phyloP scores from a whole-genome alignment of 768 basidiomycete species.

The Russula dissimulans region DNA sequence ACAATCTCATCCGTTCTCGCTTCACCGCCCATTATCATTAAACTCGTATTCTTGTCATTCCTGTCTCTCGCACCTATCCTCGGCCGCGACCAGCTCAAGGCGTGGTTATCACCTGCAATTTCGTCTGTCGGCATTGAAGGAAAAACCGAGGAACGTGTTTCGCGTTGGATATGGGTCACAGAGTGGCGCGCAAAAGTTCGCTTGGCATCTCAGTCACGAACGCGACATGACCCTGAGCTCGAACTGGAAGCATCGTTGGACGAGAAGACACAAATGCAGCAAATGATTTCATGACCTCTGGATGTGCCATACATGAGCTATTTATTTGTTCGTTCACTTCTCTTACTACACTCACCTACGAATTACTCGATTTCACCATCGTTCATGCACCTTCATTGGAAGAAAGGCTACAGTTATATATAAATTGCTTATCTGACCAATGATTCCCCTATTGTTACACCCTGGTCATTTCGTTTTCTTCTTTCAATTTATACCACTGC shows the following conservation, averaged over 20 bases:
- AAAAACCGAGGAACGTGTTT: slow-evolving; percentile 32
- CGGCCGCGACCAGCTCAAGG: slow-evolving; percentile 55
- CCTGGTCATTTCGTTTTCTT: slow-evolving; percentile 2
- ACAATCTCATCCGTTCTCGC: slow-evolving; percentile 79
- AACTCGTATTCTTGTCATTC: slow-evolving; percentile 74
- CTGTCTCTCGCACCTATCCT: slow-evolving; percentile 84
- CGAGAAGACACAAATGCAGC: slow-evolving; percentile 11
- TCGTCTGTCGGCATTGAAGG: slow-evolving; percentile 5
- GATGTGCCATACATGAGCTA: background rate
- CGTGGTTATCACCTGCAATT: slow-evolving; percentile 37
- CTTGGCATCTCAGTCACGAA: slow-evolving; percentile 41
- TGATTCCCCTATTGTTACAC: slow-evolving; percentile 12
- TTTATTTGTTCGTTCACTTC: slow-evolving; percentile 11
- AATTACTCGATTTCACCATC: slow-evolving; percentile 4
- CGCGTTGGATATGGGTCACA: slow-evolving; percentile 56
- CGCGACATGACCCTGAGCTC: slow-evolving; percentile 25
- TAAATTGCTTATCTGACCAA: slow-evolving; percentile 17
- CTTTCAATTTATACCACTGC: background rate
- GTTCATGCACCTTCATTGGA: slow-evolving; percentile 5
- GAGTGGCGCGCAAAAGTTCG: slow-evolving; percentile 59
- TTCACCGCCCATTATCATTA: slow-evolving; percentile 74
- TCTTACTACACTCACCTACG: slow-evolving; percentile 8
- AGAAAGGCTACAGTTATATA: slow-evolving; percentile 16
- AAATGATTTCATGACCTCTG: background rate
- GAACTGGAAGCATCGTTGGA: slow-evolving; percentile 5